Evolutionary conservation across 1,284 basidiomycete species (phyloP).

Genomic region (Cryptococcus sp.): DNA sequence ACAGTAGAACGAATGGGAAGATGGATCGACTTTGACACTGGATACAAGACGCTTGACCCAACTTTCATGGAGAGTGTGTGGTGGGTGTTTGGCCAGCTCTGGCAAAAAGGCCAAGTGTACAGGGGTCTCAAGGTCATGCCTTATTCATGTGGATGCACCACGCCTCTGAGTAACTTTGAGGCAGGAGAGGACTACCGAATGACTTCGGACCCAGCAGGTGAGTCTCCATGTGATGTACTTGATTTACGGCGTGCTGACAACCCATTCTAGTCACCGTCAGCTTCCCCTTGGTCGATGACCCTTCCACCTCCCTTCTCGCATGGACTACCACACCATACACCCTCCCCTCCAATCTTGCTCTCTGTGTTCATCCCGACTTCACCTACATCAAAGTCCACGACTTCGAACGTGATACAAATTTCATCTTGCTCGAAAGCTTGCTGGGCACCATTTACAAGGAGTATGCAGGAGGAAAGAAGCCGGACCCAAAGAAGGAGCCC

Average conservation of each 20-base stretch:
- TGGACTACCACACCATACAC: conserved; percentile 99
- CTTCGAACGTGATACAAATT: conserved; percentile 81
- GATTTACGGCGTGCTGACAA: conserved; percentile 2
- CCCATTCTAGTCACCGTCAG: conserved; percentile 73
- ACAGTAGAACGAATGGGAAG: conserved; percentile 98
- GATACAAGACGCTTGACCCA: conserved; percentile 95
- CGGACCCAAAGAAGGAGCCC: conserved; percentile 72
- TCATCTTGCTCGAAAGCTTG: conserved; percentile 87
- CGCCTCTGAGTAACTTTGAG: conserved; percentile 97
- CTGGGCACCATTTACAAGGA: conserved; percentile 94
- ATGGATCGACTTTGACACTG: conserved; percentile 99
- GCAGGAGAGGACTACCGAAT: conserved; percentile 91
- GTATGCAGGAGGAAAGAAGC: conserved; percentile 58
- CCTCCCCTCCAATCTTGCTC: conserved; percentile 88
- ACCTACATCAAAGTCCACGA: conserved; percentile 98
- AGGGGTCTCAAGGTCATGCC: conserved; percentile 95
- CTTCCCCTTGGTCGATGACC: conserved; percentile 92
- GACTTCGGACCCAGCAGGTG: conserved; percentile 89
- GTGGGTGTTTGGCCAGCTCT: conserved; percentile 98
- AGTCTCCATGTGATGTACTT: conserved; percentile 32
- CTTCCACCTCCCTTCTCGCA: conserved; percentile 84
- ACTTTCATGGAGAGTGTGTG: conserved; percentile 98
- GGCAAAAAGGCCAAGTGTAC: conserved; percentile 92
- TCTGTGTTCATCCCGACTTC: conserved; percentile 95
- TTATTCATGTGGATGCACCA: conserved; percentile 95